Conservation (phyloP, 768 basidiomycete genomes). For the Boletus patriciae region DNA sequence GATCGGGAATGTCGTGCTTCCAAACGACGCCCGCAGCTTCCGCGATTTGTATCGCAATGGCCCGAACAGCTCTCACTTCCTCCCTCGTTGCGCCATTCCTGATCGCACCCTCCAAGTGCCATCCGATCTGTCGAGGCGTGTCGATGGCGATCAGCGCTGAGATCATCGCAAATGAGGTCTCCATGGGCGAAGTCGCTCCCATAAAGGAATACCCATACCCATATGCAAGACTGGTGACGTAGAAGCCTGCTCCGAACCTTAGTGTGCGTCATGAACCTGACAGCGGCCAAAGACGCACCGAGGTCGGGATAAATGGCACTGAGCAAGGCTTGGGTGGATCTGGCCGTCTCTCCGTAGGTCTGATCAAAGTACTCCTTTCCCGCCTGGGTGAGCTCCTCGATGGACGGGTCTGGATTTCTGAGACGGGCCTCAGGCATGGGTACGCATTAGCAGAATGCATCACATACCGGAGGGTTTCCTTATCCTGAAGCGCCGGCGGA, state of each 20-base stretch:
- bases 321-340: conserved; percentile 47
- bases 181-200: conserved; percentile 46
- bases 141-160: conserved; percentile 61
- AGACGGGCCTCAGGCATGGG: background rate
- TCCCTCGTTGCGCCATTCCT: conserved; percentile 54
- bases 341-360: conserved; percentile 58
- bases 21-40: conserved; percentile 49
- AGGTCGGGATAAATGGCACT: conserved; percentile 59
- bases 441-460: background rate
- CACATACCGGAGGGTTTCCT: conserved; percentile 45
- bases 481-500: conserved; percentile 53
- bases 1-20: conserved; percentile 53
- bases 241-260: conserved; percentile 44
- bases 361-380: conserved; percentile 47
- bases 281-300: conserved; percentile 39
- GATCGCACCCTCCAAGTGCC: conserved; percentile 61
- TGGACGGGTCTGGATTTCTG: conserved; percentile 44
- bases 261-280: background rate
- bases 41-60: conserved; percentile 54
- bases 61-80: conserved; percentile 53
- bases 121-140: conserved; percentile 61
- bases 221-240: conserved; percentile 53
- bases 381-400: conserved; percentile 42
- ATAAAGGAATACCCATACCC: conserved; percentile 54
- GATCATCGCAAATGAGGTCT: conserved; percentile 62